Evolutionary conservation across 1,284 basidiomycete genomes (phyloP).

Genomic region (Lentinula novae-zelandiae): DNA sequence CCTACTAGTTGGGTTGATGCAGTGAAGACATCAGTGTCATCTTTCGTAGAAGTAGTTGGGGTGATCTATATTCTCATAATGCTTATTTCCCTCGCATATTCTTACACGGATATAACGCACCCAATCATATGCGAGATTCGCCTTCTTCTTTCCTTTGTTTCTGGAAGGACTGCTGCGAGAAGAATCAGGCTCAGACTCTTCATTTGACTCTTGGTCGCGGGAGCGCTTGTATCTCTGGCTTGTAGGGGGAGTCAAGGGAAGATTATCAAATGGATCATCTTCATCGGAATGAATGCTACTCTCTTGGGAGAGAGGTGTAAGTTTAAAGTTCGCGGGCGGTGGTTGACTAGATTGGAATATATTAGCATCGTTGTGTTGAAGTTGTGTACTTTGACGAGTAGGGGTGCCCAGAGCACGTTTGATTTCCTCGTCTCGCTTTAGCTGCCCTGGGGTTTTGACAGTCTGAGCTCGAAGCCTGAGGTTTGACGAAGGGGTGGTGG

Average conservation of each 20-base stretch:
- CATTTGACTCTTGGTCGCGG: neutral
- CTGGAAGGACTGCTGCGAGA: slow-evolving; percentile 1
- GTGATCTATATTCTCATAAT: slow-evolving; percentile 4
- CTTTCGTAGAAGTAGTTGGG: slow-evolving; percentile 5
- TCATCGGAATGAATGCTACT: neutral
- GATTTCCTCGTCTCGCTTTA: neutral
- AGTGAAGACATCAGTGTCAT: neutral
- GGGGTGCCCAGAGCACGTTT: neutral
- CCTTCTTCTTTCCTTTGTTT: slow-evolving; percentile 6
- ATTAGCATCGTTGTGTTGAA: neutral
- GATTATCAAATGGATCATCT: slow-evolving; percentile 14
- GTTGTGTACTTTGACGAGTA: neutral
- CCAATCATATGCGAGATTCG: neutral
- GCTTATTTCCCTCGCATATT: slow-evolving; percentile 1
- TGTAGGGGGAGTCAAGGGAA: slow-evolving; percentile 7
- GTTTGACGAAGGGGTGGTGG: neutral
- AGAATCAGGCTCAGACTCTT: neutral
- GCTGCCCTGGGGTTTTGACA: neutral
- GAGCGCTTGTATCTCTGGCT: neutral
- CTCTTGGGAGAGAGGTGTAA: neutral
- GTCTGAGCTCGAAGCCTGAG: neutral
- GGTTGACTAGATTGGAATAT: neutral
- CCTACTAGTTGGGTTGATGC: neutral
- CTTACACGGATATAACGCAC: slow-evolving; percentile 1
- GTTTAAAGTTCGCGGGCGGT: neutral